phyloP scores from a whole-genome alignment of 495 filamentous ascomycete species.

The Sordaria brevicollis region DNA sequence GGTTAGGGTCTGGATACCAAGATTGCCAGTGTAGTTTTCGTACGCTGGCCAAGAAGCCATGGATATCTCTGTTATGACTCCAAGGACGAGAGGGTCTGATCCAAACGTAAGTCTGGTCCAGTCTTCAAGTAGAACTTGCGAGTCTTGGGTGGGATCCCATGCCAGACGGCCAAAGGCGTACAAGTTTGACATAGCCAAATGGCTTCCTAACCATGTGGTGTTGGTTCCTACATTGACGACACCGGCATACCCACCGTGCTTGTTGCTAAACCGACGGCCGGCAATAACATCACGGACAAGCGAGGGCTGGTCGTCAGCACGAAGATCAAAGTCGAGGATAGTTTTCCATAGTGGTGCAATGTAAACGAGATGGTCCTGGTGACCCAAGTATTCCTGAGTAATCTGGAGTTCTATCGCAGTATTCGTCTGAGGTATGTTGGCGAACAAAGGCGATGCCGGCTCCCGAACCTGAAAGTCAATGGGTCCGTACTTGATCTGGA shows the following conservation, averaged over 20 bases:
- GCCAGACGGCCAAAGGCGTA: slow-evolving; percentile 59
- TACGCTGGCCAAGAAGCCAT: slow-evolving; percentile 64
- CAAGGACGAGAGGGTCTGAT: slow-evolving; percentile 38
- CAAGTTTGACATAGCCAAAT: slow-evolving; percentile 61
- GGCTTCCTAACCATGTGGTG: slow-evolving; percentile 56
- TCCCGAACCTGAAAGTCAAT: slow-evolving; percentile 73
- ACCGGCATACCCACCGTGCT: slow-evolving; percentile 50
- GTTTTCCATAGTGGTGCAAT: slow-evolving; percentile 57
- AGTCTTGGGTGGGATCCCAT: slow-evolving; percentile 45
- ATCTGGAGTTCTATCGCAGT: slow-evolving; percentile 57
- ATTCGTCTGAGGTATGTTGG: slow-evolving; percentile 48
- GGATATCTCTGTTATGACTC: slow-evolving; percentile 51
- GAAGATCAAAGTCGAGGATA: slow-evolving; percentile 55
- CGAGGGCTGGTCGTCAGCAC: slow-evolving; percentile 41
- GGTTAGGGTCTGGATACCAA: slow-evolving; percentile 59
- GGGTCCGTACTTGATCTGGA: slow-evolving; percentile 66
- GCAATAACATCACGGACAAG: slow-evolving; percentile 48
- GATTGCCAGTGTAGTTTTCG: slow-evolving; percentile 60
- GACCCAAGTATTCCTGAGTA: slow-evolving; percentile 61
- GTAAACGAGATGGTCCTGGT: slow-evolving; percentile 61
- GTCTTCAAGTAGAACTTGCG: slow-evolving; percentile 44
- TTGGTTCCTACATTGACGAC: slow-evolving; percentile 63
- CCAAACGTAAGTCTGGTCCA: slow-evolving; percentile 61
- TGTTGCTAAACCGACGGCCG: slow-evolving; percentile 48
- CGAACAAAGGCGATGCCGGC: slow-evolving; percentile 57